Percentiles rank a stretch among this genome's conserved stretches.
Evolutionary conservation across 805 yeast species (phyloP).

Genomic region (Zygosaccharomyces gambellarensis): DNA sequence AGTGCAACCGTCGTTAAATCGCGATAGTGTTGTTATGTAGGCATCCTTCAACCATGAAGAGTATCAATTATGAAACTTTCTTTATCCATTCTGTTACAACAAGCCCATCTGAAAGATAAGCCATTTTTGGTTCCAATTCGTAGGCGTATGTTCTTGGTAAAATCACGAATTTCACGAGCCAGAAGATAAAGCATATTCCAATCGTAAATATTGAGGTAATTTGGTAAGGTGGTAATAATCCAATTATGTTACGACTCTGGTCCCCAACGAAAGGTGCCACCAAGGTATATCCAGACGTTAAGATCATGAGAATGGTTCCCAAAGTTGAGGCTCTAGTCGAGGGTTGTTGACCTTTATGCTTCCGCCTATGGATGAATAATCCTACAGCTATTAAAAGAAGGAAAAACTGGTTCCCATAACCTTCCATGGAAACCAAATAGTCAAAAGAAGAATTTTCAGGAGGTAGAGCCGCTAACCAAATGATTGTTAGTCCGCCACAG

Average conservation of each 20-base stretch:
- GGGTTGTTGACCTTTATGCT: constrained; percentile 46
- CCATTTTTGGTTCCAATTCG: constrained; percentile 39
- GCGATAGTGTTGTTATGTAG: not conserved
- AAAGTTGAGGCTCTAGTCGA: constrained; percentile 47
- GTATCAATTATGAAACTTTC: not conserved
- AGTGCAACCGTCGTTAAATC: not conserved
- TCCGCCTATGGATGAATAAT: constrained; percentile 46
- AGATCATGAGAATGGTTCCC: constrained; percentile 45
- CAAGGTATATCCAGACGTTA: constrained; percentile 45
- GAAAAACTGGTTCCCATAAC: constrained; percentile 46
- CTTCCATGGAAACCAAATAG: constrained; percentile 43
- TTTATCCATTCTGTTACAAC: constrained; percentile 54
- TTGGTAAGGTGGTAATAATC: constrained; percentile 37
- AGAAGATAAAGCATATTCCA: constrained; percentile 43
- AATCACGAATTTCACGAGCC: constrained; percentile 49
- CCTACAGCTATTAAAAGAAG: constrained; percentile 53
- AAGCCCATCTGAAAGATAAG: constrained; percentile 52
- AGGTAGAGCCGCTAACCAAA: constrained; percentile 36
- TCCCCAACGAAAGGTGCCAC: constrained; percentile 42
- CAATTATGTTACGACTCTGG: constrained; percentile 17
- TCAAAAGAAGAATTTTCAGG: constrained; percentile 37
- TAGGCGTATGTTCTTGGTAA: constrained; percentile 47
- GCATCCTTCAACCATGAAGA: not conserved
- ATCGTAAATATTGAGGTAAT: constrained; percentile 42
- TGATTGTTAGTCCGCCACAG: constrained; percentile 32